phyloP scores from a whole-genome alignment of 768 basidiomycete genomes.

The Tulasnella sp. region DNA sequence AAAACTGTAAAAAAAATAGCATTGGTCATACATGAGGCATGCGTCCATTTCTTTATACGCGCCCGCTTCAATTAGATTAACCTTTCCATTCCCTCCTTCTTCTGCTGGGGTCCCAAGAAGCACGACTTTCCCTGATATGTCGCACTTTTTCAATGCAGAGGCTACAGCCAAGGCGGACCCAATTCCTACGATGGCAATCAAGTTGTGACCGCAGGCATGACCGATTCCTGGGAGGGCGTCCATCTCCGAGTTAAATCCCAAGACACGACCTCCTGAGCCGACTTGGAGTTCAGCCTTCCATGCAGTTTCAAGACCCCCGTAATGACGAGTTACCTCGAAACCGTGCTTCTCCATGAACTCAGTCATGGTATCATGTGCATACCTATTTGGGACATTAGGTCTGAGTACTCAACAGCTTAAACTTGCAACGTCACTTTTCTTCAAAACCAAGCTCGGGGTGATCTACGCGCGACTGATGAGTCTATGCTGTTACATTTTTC shows the following conservation, averaged over 20 bases:
- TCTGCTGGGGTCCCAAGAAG: constrained; percentile 74
- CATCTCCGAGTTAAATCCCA: constrained; percentile 79
- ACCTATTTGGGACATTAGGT: constrained; percentile 27
- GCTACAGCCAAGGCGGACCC: constrained; percentile 60
- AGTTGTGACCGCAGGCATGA: constrained; percentile 55
- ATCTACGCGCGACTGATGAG: constrained; percentile 13
- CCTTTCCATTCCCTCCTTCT: constrained; percentile 66
- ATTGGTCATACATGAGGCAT: constrained; percentile 49
- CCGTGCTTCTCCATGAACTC: constrained; percentile 52
- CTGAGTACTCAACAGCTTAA: neutral
- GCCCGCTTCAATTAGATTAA: constrained; percentile 50
- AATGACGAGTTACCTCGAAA: constrained; percentile 48
- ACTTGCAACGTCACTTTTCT: constrained; percentile 17
- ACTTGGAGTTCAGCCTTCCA: constrained; percentile 59
- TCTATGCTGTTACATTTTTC: neutral
- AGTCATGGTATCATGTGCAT: constrained; percentile 60
- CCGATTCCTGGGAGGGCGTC: constrained; percentile 39
- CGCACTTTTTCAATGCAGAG: constrained; percentile 43
- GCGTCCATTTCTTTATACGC: constrained; percentile 65
- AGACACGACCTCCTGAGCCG: constrained; percentile 51
- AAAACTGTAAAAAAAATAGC: neutral
- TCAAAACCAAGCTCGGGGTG: constrained; percentile 20
- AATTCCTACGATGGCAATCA: constrained; percentile 66
- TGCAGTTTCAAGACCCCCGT: constrained; percentile 50
- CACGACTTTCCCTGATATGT: constrained; percentile 54